Base-by-base conservation (phyloP, 164 flowering plant genomes). In the Aristolochia fimbriata region DNA sequence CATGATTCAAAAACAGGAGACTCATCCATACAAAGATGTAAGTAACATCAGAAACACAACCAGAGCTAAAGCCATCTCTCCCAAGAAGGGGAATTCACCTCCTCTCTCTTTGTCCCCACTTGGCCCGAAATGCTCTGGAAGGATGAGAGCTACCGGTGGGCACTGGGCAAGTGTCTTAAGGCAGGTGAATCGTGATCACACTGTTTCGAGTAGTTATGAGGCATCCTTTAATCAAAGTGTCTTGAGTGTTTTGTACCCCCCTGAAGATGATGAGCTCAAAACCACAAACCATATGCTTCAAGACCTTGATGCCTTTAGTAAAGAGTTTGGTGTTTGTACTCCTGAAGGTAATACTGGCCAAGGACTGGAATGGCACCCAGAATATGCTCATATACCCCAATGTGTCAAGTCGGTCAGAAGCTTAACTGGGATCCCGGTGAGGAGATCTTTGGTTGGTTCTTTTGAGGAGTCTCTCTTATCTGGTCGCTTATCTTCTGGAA, bases 401-500 rank as follows among this genome's bases (percentile, higher is more conserved):
- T 64, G 71, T 63, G 61, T 58, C 23, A 81, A 72, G 62, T 61
- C 72, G 3, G 51, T 70, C 41, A 82, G 84, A 67, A 80, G 74
- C 63, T 69, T 79, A 62, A 78, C 83, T 75, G 83, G 76, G 52
- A 80, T 67, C 25, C 70, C 85, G 24, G 80, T 83, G 37, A 71
- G 89, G 66, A 83, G 96, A 69, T 87, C 98, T 15, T 80, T 92
- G 81, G 91, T 92, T 71, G 98, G 98, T 71, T 92, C 98, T 12
- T 92, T 92, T 73, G 98, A 92, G 76, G 98, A 92, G 66, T 92
- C 95, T 57, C 71, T 92, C 12, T 70, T 92, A 69, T 88, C 98
- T 61, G 98, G 98, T 61, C 82, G 91, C 16, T 76, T 85, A 25
- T 66, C 80, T 33, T 80, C 76, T 60, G 81, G 86, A 62, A 84